Evolutionary conservation across 345 rosid genomes (phyloP).

Genomic region (Eucalyptus cloeziana): DNA sequence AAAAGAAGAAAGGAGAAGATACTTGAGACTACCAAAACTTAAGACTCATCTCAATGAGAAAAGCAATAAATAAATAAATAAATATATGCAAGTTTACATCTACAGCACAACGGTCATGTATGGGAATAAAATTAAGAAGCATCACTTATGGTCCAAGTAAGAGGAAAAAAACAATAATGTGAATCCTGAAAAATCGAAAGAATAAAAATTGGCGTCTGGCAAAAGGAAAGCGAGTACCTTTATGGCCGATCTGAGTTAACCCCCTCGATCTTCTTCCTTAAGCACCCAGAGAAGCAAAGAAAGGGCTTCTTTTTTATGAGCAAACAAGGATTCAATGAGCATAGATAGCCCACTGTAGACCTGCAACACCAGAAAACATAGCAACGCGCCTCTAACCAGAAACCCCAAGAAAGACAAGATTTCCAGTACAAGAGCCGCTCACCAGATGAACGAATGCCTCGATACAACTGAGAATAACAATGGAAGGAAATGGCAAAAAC

Average conservation of each 20-base stretch:
- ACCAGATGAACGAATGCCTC: constrained; percentile 9
- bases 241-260: constrained; percentile 8
- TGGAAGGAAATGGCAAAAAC: constrained; percentile 9
- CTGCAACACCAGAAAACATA: constrained; percentile 12
- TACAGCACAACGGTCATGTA: background rate
- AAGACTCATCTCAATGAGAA: background rate
- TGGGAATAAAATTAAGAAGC: constrained; percentile 18
- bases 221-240: constrained; percentile 7
- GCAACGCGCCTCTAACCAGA: constrained; percentile 12
- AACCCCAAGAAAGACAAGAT: background rate
- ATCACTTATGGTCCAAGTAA: constrained; percentile 77
- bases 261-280: constrained; percentile 51
- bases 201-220: background rate
- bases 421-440: constrained; percentile 12
- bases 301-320: constrained; percentile 18
- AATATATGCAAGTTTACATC: background rate
- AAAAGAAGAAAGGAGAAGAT: background rate
- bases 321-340: constrained; percentile 28
- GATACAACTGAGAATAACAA: background rate
- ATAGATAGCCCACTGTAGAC: constrained; percentile 31
- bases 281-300: constrained; percentile 29
- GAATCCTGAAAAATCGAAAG: background rate
- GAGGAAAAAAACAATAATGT: constrained; percentile 20
- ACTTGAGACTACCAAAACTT: background rate
- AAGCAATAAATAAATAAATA: background rate